Base-by-base conservation (phyloP, 176 grass and related monocot species). In the Oryza coarctata region DNA sequence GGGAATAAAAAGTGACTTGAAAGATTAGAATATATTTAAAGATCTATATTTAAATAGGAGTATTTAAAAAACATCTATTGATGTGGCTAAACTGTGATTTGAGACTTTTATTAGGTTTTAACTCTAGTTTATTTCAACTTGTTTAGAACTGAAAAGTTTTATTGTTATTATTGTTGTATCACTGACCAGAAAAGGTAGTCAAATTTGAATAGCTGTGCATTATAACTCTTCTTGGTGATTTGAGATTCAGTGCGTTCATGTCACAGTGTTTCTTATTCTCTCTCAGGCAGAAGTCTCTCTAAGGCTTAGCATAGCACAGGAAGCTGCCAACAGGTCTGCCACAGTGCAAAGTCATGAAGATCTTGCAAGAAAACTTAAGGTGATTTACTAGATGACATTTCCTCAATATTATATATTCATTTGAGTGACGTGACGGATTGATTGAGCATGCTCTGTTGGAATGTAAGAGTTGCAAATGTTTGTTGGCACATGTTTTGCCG, bases 301-400 rank as follows among this genome's bases (percentile, higher is more conserved):
- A 80, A 95, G 96, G 77, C 87, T 99, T 78, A 94, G 82, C 63
- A 92, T 82, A 85, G 85, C 93, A 82, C 91, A 87, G 71, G 96
- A 99, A 87, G 36, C 87, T 88, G 72, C 85, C 33, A 93, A 75
- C 52, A 94, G 85, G 80, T 85, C 80, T 77, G 71, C 79, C 65
- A 85, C 61, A 1, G 39, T 86, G 63, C 93, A 90, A 71, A 99
- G 85, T 78, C 96, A 94, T 88, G 96, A 93, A 82, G 91, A 99
- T 90, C 96, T 99, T 83, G 91, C 93, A 61, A 91, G 77, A 80
- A 99, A 95, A 79, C 87, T 99, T 70, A 92, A 99, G 96, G 96
- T 99, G 63, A 77, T 44, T 9, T 80, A 31, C 36, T 68, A 64
- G 35, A 76, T 31, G 34, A 60, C 10, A n/a, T 34, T 80, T 79